Evolutionary conservation across 1,139 yeast species (phyloP), one percentile per base, ranked within the genome.

Genomic region (Geotrichum klebahnii): DNA sequence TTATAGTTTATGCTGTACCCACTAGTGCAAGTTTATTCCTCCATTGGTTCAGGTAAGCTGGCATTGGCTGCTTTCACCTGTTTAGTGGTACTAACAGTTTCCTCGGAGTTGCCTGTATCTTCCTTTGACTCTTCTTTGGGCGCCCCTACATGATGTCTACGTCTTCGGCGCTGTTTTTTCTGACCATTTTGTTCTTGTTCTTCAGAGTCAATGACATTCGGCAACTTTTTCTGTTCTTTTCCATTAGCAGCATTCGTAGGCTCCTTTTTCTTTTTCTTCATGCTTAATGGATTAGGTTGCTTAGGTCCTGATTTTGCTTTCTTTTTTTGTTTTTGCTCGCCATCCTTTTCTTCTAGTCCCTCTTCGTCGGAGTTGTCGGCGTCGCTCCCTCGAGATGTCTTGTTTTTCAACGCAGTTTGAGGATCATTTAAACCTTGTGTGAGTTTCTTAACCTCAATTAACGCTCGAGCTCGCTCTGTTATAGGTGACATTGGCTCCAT

Each of bases 401-500:
- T 42, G 5, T 20, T 28, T 56, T 52, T 29, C 22, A 61, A 55
- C 1, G 79, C 79, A 0, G 76, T 76, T 17, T 57, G 67, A 3
- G 73, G 68, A 57, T 77, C 81, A 61, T 90, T 90, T 62, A 92
- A 75, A 0, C 97, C 97, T 24, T 76, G 78, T 3, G 79, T 79
- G 46, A 92, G 73, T 62, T 94, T 92, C 36, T 74, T 72, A 4
- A 69, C 65, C 66, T 92, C 98, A 44, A 76, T 71, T 32, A 67
- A 62, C 38, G 69, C 68, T 39, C 86, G 81, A 32, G 75, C 78
- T 47, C 70, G 69, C 16, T 76, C 74, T 43, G 94, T 84, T 9
- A 85, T 85, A 41, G 77, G 78, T 46, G 95, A 84, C 58, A 90
- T 72, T 12, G 96, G 96, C 67, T 92, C 99, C 94, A 92, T 82